phyloP scores from a whole-genome alignment of 2,329 filamentous ascomycete genomes.

The Trichoderma atroviride region DNA sequence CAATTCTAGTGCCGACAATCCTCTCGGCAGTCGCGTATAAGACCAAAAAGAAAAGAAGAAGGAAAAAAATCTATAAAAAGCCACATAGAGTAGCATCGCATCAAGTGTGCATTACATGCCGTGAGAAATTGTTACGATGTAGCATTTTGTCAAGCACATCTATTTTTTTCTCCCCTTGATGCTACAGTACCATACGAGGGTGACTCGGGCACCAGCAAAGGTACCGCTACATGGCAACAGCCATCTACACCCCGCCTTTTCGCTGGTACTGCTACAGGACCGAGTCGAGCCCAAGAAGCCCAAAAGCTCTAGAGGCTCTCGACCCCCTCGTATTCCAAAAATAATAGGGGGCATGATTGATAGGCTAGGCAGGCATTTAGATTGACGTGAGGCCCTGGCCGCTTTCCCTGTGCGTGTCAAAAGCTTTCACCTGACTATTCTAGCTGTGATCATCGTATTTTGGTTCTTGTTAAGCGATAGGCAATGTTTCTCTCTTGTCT shows the following conservation, averaged over 20 bases:
- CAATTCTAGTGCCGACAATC: neutral
- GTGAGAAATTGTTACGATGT: neutral
- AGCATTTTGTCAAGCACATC: neutral
- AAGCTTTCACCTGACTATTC: constrained; percentile 20
- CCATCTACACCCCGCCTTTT: neutral
- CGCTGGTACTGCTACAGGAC: neutral
- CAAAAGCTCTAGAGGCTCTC: neutral
- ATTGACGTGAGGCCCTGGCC: no score
- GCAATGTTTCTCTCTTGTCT: neutral
- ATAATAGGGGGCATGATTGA: no score
- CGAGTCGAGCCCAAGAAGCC: neutral
- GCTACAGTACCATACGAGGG: neutral
- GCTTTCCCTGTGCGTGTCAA: neutral
- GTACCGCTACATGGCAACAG: neutral
- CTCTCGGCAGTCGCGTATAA: neutral
- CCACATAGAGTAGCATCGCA: constrained; percentile 2
- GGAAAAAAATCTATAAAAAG: neutral
- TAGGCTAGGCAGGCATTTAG: no score
- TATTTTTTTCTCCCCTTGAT: neutral
- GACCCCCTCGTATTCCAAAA: no score
- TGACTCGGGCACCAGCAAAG: neutral
- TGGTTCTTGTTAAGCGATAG: neutral
- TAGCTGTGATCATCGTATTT: constrained; percentile 1
- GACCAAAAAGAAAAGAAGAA: neutral
- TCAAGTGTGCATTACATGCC: neutral